phyloP scores from a whole-genome alignment of 768 basidiomycete species.

The Cystofilobasidium capitatum region DNA sequence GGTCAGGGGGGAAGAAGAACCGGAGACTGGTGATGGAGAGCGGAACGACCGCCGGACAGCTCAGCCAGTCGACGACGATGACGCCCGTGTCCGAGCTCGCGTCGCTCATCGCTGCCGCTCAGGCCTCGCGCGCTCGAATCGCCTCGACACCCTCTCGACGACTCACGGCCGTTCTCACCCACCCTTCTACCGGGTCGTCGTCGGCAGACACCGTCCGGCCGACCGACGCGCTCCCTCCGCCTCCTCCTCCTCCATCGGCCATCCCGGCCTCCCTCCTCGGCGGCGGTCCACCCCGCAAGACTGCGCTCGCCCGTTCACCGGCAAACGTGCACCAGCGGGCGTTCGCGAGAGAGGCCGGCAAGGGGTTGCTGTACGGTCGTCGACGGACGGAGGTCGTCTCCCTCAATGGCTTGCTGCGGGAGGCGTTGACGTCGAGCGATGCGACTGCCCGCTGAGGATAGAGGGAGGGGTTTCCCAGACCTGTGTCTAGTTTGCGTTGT shows the following conservation, averaged over 20 bases:
- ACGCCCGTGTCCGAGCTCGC: conserved; percentile 9
- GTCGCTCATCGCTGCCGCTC: conserved; percentile 6
- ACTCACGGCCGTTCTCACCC: background rate
- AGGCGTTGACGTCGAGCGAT: background rate
- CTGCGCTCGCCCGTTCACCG: background rate
- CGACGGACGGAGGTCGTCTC: background rate
- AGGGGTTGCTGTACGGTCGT: conserved; percentile 10
- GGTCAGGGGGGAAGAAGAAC: background rate
- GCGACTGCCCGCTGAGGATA: background rate
- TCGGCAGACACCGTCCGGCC: too few species aligned
- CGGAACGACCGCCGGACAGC: background rate
- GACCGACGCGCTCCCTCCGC: conserved; percentile 2
- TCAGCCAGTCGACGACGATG: background rate
- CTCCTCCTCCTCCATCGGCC: background rate
- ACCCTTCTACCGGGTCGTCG: background rate
- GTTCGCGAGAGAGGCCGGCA: conserved; percentile 2
- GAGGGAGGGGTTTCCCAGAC: background rate
- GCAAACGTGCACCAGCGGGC: background rate
- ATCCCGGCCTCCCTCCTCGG: background rate
- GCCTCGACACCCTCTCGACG: background rate
- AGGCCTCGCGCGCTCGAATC: conserved; percentile 6
- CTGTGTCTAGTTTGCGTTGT: too few species aligned
- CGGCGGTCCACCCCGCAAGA: background rate
- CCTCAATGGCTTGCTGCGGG: background rate
- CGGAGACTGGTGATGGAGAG: background rate